Evolutionary conservation across 2,329 filamentous ascomycete genomes (phyloP).

Genomic region (Xenosphaeropsis pyriputrescens): DNA sequence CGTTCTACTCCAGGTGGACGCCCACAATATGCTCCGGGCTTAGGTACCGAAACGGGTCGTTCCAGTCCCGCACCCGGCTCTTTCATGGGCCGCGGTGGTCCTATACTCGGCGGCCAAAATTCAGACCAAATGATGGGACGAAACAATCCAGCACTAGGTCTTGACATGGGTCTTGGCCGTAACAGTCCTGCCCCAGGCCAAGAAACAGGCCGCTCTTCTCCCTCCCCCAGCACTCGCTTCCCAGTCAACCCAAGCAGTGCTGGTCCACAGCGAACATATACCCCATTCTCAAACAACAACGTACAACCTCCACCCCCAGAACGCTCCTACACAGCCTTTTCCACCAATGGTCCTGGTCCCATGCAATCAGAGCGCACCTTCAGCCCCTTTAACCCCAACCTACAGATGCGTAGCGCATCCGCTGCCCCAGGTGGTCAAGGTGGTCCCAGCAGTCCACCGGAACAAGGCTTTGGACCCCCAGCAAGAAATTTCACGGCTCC

Average conservation of each 20-base stretch:
- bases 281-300: not conserved
- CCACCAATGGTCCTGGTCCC: not conserved
- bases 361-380: not conserved
- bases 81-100: not conserved
- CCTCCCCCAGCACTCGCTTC: not conserved
- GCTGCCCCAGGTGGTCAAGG: not conserved
- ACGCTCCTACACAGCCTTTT: not conserved
- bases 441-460: too few relatives aligned
- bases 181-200: not conserved
- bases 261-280: not conserved
- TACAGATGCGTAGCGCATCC: not conserved
- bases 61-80: constrained; percentile 1
- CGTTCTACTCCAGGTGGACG: not conserved
- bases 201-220: not conserved
- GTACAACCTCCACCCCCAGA: not conserved
- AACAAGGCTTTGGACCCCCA: too few relatives aligned
- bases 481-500: too few relatives aligned
- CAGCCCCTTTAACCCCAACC: not conserved
- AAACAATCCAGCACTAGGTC: not conserved
- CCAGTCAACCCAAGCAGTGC: not conserved
- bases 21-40: not conserved
- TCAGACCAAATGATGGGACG: not conserved
- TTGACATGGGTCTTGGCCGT: not conserved
- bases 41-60: not conserved
- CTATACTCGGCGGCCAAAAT: not conserved